Evolutionary conservation across 2,329 filamentous ascomycete genomes (phyloP), one percentile per base, ranked within the genome.

Genomic region (Fusarium oligoseptatum): DNA sequence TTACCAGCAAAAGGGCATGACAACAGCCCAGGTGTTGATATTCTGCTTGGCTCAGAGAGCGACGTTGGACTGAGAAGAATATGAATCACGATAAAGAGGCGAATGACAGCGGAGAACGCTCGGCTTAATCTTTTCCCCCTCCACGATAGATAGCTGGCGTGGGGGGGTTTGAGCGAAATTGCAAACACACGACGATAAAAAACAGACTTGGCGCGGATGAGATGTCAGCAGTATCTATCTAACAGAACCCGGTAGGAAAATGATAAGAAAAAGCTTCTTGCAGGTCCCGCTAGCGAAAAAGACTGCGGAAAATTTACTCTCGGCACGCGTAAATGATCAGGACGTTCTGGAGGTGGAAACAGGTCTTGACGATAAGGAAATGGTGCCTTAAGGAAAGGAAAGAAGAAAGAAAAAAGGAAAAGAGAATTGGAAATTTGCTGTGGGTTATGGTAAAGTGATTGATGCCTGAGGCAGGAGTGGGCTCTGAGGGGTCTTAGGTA

Each of bases 221-320:
- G 22, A 78, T 98, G 94, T 97, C 84, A 88, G 93, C 94, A 95
- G 92, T 91, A 91, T 90, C 95, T 97, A 98, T 98, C 95, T 97
- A 98, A 96, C 95, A 89, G 93, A 92, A 90, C 89, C 93, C 92
- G 94, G 94, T 91, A 83, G 85, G 81, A 83, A 81, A 83, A 65
- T 77, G 50, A 76, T 85, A 85, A 83, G 77, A 74, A 71, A 66
- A 66, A 67, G 48, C 27, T 71, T 75, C 81, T 76, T 77, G 90
- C 94, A 95, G 94, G 94, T 92, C 92, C 94, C 91, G 95, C 94
- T 98, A 98, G 95, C 95, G 95, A 95, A 97, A 95, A 94, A 94
- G 93, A 93, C 93, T 94, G 93, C 92, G 83, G 81, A 78, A 36
- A 36, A 64, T 85, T 93, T 87, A 83, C 82, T 98, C 94, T 98